phyloP scores from a whole-genome alignment of 2,329 filamentous ascomycete genomes.

The Pezicula radicicola region DNA sequence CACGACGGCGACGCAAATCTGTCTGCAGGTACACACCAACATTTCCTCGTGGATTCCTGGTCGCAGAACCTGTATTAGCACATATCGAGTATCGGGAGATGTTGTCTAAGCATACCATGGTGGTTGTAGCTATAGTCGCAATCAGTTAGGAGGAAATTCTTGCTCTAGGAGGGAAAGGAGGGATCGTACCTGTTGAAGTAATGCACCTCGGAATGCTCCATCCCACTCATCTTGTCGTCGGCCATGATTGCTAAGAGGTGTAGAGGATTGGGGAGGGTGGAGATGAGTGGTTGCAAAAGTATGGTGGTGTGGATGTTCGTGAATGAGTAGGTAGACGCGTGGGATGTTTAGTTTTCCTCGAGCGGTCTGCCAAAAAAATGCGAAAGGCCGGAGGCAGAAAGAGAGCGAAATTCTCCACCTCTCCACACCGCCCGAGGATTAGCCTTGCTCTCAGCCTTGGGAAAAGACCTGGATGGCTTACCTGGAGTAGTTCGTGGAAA shows the following conservation, averaged over 20 bases:
- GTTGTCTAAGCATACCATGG: conserved; percentile 66
- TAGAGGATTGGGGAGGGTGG: background rate
- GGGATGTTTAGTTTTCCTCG: background rate
- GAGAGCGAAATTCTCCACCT: too few relatives aligned
- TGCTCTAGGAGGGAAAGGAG: background rate
- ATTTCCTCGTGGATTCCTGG: conserved; percentile 95
- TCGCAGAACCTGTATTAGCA: conserved; percentile 29
- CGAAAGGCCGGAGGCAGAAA: too few relatives aligned
- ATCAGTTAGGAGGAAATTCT: conserved; percentile 16
- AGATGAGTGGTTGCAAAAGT: background rate
- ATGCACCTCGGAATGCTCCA: conserved; percentile 76
- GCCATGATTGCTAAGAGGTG: conserved; percentile 33
- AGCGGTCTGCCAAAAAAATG: too few relatives aligned
- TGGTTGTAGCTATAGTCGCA: conserved; percentile 77
- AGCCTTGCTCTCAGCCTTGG: too few relatives aligned
- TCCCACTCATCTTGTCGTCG: conserved; percentile 46
- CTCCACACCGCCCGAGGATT: too few relatives aligned
- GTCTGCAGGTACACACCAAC: conserved; percentile 65
- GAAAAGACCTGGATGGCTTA: too few relatives aligned
- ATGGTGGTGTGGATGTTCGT: conserved; percentile 2
- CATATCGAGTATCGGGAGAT: conserved; percentile 14
- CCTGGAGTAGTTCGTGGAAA: too few relatives aligned
- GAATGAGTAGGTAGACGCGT: background rate
- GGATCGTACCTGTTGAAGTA: conserved; percentile 89
- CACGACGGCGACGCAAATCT: conserved; percentile 8